Conservation (phyloP, 2,329 filamentous ascomycete genomes). For the Sarocladiaceae sp. region DNA sequence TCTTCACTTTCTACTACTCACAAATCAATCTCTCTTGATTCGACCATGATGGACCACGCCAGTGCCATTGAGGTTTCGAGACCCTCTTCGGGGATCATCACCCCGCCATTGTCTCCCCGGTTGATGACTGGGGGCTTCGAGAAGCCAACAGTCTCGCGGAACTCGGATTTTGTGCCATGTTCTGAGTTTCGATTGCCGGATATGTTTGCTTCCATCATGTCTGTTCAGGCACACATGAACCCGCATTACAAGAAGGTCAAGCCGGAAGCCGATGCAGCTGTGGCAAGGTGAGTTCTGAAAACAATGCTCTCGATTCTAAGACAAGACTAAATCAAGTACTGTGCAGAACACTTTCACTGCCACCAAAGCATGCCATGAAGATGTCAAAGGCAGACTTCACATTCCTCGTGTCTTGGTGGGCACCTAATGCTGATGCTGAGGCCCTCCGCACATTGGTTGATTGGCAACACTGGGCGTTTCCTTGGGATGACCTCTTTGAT, state of each 20-base stretch:
- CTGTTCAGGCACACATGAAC: not conserved
- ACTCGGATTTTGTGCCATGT: not conserved
- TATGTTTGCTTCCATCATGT: constrained; percentile 7
- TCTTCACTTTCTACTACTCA: not conserved
- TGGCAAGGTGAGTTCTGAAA: not conserved
- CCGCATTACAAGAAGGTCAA: constrained; percentile 4
- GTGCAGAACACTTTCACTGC: not conserved
- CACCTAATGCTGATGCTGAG: constrained; percentile 4
- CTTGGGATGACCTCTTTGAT: constrained; percentile 3
- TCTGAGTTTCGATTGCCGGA: not conserved
- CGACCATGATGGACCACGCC: not conserved
- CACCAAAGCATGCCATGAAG: constrained; percentile 6
- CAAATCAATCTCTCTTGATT: not conserved
- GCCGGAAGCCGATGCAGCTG: not conserved
- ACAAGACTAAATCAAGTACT: no score
- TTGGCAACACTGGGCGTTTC: constrained; percentile 7
- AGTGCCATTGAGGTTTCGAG: not conserved
- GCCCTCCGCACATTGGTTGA: constrained; percentile 1
- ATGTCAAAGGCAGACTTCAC: constrained; percentile 1
- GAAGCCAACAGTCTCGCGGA: not conserved
- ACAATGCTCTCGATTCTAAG: no score
- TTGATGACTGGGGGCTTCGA: not conserved
- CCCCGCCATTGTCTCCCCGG: constrained; percentile 1
- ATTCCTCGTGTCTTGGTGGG: not conserved
- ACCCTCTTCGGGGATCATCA: not conserved